Evolutionary conservation across 306 rosid genomes (phyloP).

Genomic region (Casuarina equisetifolia): DNA sequence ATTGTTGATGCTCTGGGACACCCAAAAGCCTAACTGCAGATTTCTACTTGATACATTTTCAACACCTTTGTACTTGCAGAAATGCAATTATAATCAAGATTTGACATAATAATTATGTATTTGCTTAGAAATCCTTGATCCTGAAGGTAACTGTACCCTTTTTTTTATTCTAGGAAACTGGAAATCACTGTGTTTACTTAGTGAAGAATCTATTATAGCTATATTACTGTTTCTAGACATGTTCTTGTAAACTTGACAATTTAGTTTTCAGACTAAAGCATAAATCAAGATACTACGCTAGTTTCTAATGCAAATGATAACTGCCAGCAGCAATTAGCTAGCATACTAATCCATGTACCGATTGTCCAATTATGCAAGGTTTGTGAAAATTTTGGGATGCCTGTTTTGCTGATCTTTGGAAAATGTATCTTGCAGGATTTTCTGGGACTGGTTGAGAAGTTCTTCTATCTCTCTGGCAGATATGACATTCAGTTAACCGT

Average conservation of each 20-base stretch:
- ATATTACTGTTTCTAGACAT: not conserved
- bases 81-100: not conserved
- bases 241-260: not conserved
- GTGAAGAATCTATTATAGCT: not conserved
- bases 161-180: conserved; percentile 1
- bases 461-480: conserved; percentile 85
- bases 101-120: not conserved
- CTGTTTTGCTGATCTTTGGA: conserved; percentile 36
- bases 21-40: not conserved
- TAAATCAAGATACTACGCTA: not conserved
- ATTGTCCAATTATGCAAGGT: not conserved
- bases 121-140: not conserved
- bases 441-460: conserved; percentile 89
- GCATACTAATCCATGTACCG: conserved; percentile 1
- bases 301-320: not conserved
- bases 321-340: not conserved
- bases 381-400: not conserved
- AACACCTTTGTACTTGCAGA: not conserved
- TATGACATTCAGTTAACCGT: conserved; percentile 85
- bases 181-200: not conserved
- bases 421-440: conserved; percentile 61
- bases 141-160: not conserved
- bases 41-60: not conserved
- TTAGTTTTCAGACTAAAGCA: not conserved
- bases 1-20: not conserved